Base-by-base conservation (phyloP, 2,329 filamentous ascomycete genomes). In the Talaromyces pinophilus region DNA sequence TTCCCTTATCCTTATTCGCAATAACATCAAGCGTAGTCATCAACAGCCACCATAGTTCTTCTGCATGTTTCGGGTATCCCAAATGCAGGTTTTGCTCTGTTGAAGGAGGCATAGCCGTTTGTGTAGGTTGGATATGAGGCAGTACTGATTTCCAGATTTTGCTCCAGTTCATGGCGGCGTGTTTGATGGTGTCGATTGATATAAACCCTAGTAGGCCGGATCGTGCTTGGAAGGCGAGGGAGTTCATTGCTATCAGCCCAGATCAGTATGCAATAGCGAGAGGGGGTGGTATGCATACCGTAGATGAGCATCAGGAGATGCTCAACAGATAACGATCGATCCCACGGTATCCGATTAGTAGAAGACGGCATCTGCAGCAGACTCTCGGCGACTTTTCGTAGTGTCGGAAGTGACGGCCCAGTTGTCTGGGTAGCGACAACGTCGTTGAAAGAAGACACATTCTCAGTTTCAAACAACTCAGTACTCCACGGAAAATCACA, bases 41-140 rank as follows among this genome's bases (percentile, higher is more conserved):
- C 30, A 76, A 59, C 3, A 76, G 60, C 71, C 72, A 71, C 74
- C 74, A 75, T 22, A 76, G 69, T 46, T 76, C 73, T 60, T 75
- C 70, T 2, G 73, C 73, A 59, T 76, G 74, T 68, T 76, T 76
- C 1, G 73, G 73, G 46, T 76, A 76, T 1, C 74, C 74, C 4
- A 75, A 62, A 44, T 72, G 71, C 5, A 74, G 61, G 2, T 70
- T 62, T 22, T 73, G 66, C n/a, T 75, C 70, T 19, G 71, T 25
- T 25, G 25, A 2, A 25, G 25, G 3, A 25, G 54, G 25, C 28
- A 35, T 46, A 1, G 64, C 38, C 15, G 13, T 19, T 13, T 33
- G 19, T 15, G 30, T 28, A 13, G 5, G 38, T 2, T 15, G 61
- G 50, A 63, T 15, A 44, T 54, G 65, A 33, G 57, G 38, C 19